Base-by-base conservation (phyloP, 176 grass and related monocot species). In the Pontederia paniculata region DNA sequence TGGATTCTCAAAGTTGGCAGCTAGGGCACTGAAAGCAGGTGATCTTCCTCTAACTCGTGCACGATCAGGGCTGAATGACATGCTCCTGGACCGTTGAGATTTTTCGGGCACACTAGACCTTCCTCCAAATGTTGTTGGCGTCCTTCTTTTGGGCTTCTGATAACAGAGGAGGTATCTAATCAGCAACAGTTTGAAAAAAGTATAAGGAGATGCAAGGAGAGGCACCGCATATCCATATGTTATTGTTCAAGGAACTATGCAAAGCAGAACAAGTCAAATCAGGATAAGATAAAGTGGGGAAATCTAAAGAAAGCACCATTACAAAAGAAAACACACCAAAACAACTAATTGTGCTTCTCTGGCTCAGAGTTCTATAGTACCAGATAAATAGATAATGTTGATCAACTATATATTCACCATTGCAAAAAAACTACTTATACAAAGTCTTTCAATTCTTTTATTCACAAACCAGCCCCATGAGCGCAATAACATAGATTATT, bases 61-160 rank as follows among this genome's bases (percentile, higher is more conserved):
- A 57, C 89, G 74, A 23, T 94, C 89, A 76, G 89, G 89, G 64
- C 80, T 95, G 48, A 84, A 95, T 17, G 89, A 84, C 78, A 88
- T 80, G 54, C 89, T 95, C 81, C 89, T 84, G 21, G 80, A 84
- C 52, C 84, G 77, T 60, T 95, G 89, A 51, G 89, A 77, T 78
- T 88, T 85, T 17, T 85, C 89, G 77, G 81, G 83, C 49, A 52
- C 68, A 37, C 62, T 80, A 37, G 76, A 80, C 57, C 88, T 81
- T 50, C 89, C 89, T 28, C 84, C 70, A 67, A 75, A 52, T 48
- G 28, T 28, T 61, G 63, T 50, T 3, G 70, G 52, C 37, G 69
- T 69, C 22, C 84, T 71, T 48, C 84, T 70, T 71, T 88, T 88
- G 17, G 84, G 80, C 75, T 84, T 95, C 89, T 95, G 80, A 61